Evolutionary conservation across 495 filamentous ascomycete genomes (phyloP).

Genomic region (Parathielavia appendiculata): DNA sequence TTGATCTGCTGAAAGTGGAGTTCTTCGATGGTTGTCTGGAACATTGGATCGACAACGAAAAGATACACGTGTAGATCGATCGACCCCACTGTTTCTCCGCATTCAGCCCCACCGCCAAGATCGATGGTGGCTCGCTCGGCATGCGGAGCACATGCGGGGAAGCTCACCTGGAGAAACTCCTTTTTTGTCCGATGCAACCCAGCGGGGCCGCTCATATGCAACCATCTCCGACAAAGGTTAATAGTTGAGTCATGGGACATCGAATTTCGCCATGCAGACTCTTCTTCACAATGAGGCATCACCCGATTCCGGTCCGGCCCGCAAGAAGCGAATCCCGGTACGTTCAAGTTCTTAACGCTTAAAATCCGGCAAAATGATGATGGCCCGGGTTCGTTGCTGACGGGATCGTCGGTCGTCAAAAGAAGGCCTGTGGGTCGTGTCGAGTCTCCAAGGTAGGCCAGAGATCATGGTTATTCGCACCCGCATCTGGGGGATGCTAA

Average conservation of each 20-base stretch:
- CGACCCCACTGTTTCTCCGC: too few species aligned
- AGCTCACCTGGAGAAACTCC: not conserved
- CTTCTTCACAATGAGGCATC: not conserved
- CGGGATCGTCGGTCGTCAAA: not conserved
- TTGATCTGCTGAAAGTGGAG: too few species aligned
- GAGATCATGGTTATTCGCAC: not conserved
- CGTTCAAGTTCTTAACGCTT: not conserved
- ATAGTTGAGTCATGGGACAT: not conserved
- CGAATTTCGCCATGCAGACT: not conserved
- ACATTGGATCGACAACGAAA: too few species aligned
- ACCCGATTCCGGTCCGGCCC: not conserved
- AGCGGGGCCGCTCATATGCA: not conserved
- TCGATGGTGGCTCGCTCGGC: not conserved
- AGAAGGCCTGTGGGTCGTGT: constrained; percentile 5
- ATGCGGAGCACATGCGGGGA: not conserved
- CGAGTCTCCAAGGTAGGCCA: not conserved
- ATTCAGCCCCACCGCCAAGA: too few species aligned
- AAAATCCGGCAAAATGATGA: not conserved
- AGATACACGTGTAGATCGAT: too few species aligned
- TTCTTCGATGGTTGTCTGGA: too few species aligned
- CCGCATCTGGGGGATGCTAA: not conserved
- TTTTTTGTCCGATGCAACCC: not conserved
- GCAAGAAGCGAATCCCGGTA: constrained; percentile 2
- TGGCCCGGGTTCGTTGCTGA: not conserved
- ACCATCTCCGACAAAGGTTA: not conserved